phyloP scores from a whole-genome alignment of 805 yeast species.

The Lipomyces yamanashiensis region DNA sequence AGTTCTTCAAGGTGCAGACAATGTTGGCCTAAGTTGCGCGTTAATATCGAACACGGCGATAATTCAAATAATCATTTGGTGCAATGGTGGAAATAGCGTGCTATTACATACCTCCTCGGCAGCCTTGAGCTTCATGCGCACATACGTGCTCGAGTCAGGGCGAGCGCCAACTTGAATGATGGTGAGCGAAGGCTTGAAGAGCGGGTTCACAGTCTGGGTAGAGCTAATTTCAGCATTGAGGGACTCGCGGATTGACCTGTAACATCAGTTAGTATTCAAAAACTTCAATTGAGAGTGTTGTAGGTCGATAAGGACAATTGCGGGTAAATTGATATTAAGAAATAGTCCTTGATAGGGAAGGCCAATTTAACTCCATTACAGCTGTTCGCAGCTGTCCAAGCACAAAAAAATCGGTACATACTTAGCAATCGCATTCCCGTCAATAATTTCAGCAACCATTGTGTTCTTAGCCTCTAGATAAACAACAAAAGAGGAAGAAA shows the following conservation, averaged over 20 bases:
- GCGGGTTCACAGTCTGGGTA: slow-evolving; percentile 50
- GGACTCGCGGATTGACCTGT: slow-evolving; percentile 52
- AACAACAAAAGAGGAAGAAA: background rate
- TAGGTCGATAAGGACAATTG: background rate
- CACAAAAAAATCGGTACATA: slow-evolving; percentile 36
- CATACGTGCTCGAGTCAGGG: slow-evolving; percentile 91
- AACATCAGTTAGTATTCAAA: background rate
- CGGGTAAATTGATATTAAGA: background rate
- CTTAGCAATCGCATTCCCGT: slow-evolving; percentile 65
- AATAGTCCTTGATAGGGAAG: background rate
- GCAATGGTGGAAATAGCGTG: background rate
- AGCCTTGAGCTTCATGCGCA: slow-evolving; percentile 87
- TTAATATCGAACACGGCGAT: background rate
- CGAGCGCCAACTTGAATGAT: slow-evolving; percentile 89
- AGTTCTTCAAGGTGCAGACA: slow-evolving; percentile 64
- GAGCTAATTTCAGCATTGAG: slow-evolving; percentile 57
- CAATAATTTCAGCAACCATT: slow-evolving; percentile 51
- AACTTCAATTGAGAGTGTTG: background rate
- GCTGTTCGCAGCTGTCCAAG: background rate
- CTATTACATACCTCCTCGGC: slow-evolving; percentile 59
- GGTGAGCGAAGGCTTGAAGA: slow-evolving; percentile 75
- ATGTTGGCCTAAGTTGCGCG: slow-evolving; percentile 59
- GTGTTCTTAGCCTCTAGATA: background rate
- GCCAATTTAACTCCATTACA: background rate
- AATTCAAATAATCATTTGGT: background rate